These are phyloP conservation scores for Saksenaea vasiformis DNA, from an alignment of 371 early-diverging fungal species.

Conservation along the genomic window DNA sequence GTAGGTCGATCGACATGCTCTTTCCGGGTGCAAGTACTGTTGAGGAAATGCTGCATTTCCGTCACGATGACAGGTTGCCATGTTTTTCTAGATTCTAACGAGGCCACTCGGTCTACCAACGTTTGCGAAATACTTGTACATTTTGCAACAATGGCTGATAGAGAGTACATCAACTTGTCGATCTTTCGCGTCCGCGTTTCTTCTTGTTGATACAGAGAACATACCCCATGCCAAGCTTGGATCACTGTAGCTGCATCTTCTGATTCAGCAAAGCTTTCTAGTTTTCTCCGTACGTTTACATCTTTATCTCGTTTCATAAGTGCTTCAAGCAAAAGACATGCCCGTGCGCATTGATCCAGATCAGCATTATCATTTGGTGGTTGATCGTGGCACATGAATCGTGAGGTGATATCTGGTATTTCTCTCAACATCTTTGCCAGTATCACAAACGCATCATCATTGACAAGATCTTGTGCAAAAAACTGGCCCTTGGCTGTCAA, in stretches of 20 bases:
- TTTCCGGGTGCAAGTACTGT: neutral
- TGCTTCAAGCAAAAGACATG: conserved; percentile 7
- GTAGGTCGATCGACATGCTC: neutral
- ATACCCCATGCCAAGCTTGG: conserved; percentile 1
- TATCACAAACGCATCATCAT: conserved; percentile 6
- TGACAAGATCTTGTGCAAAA: conserved; percentile 11
- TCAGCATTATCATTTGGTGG: neutral
- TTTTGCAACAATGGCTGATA: conserved; percentile 10
- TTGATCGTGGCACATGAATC: neutral
- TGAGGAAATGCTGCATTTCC: conserved; percentile 10
- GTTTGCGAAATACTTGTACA: conserved; percentile 1
- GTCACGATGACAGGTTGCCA: conserved; percentile 11
- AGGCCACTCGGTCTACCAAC: neutral
- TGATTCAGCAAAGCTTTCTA: conserved; percentile 6
- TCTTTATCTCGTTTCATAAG: neutral
- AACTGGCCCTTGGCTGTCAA: conserved; percentile 9
- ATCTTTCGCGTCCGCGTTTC: neutral
- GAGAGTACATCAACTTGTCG: conserved; percentile 12
- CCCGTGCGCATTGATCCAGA: conserved; percentile 4
- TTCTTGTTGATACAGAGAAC: neutral
- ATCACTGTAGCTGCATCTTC: neutral
- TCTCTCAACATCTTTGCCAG: conserved; percentile 1
- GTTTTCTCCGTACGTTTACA: neutral
- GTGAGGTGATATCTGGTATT: neutral
- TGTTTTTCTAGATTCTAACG: neutral